phyloP scores from a whole-genome alignment of 805 yeast genomes.

The Kuraishia molischiana region DNA sequence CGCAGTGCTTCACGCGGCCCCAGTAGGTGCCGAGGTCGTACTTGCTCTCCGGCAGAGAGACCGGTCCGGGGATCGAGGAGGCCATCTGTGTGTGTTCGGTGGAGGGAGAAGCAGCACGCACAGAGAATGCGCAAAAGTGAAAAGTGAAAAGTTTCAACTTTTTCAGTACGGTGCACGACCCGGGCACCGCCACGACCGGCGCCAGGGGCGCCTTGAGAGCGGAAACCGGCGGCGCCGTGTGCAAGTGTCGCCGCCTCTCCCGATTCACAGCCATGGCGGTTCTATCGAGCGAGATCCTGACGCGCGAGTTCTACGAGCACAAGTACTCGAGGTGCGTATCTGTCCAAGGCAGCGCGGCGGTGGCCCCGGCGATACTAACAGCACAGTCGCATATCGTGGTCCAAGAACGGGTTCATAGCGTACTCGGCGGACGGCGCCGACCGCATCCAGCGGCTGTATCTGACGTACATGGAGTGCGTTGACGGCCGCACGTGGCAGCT shows the following conservation, averaged over 20 bases:
- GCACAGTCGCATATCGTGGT: conserved; percentile 45
- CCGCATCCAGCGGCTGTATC: conserved; percentile 30
- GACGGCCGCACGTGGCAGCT: conserved; percentile 78
- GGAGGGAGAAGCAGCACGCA: not conserved
- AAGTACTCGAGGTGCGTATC: not conserved
- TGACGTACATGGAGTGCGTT: conserved; percentile 63
- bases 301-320: not conserved
- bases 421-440: conserved; percentile 28
- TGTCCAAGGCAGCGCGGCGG: too few species aligned
- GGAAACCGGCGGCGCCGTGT: too few species aligned
- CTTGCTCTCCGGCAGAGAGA: conserved; percentile 68
- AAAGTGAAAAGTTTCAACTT: too few species aligned
- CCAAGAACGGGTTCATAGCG: conserved; percentile 77
- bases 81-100: too few species aligned
- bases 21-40: conserved; percentile 76
- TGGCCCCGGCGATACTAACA: not conserved
- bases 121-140: too few species aligned
- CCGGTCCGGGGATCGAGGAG: conserved; percentile 76
- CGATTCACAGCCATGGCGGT: not conserved
- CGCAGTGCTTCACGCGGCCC: conserved; percentile 94
- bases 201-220: too few species aligned
- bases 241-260: too few species aligned
- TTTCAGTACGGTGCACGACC: too few species aligned
- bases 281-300: not conserved
- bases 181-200: too few species aligned